A percentile compares a stretch with the other conserved stretches of the same genome.
phyloP scores from a whole-genome alignment of 1,139 yeast species.

The Candida sp. region DNA sequence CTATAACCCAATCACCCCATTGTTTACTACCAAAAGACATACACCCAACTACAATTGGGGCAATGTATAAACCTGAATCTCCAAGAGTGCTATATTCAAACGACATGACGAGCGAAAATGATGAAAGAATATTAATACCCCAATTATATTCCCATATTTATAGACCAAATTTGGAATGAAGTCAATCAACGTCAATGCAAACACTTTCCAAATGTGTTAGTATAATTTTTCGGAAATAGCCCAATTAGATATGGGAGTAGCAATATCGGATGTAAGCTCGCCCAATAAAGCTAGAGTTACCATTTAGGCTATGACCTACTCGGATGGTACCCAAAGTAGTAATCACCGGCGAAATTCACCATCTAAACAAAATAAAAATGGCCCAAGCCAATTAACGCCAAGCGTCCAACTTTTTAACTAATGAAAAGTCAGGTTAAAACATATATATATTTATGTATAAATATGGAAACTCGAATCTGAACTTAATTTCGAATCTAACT shows the following conservation, averaged over 20 bases:
- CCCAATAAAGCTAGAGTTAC: background rate
- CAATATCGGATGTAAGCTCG: background rate
- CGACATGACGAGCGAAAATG: background rate
- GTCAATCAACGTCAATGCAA: background rate
- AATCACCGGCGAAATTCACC: background rate
- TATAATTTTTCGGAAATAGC: background rate
- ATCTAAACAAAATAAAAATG: too few species aligned
- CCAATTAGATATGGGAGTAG: background rate
- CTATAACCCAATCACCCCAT: slow-evolving; percentile 49
- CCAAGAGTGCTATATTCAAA: slow-evolving; percentile 18
- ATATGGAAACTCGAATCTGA: too few species aligned
- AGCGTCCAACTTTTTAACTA: too few species aligned
- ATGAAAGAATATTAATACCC: background rate
- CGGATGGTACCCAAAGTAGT: background rate
- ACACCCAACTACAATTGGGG: slow-evolving; percentile 53
- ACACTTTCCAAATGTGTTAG: background rate
- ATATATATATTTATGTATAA: too few species aligned
- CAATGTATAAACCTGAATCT: slow-evolving; percentile 48
- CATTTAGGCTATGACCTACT: background rate
- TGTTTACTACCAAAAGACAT: slow-evolving; percentile 50
- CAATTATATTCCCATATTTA: background rate
- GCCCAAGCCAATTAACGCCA: too few species aligned
- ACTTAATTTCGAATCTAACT: too few species aligned
- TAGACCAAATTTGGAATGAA: too few species aligned
- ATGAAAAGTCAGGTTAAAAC: too few species aligned